Base-by-base conservation (phyloP, 176 grass and related monocot genomes). In the Aegilops sharonensis region DNA sequence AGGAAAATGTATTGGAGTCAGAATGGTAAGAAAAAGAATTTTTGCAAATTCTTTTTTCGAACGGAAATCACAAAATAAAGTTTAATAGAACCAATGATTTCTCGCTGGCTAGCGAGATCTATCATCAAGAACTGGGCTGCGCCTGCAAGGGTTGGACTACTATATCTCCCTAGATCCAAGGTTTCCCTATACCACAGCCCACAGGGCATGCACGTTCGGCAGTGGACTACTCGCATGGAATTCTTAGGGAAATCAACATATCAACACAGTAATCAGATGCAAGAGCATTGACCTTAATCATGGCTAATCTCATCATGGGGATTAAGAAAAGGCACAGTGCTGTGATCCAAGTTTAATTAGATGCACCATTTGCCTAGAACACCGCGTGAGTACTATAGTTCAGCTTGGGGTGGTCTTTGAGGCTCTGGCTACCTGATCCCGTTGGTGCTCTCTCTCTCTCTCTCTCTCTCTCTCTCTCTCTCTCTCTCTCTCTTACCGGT, bases 241-340 rank as follows among this genome's bases (percentile, higher is more conserved):
- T 80, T 84, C 59, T 87, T 80, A 62, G 29, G 30, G 68, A 52
- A 80, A 84, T 62, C 81, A 84, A 67, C 50, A 68, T 68, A 81
- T 31, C 29, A 24, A 63, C n/a, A 76, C 60, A 31, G 14, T 84
- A 81, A 85, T 84, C 50, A 91, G 81, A 81, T 48, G 31, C 76
- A 88, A 34, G 69, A 88, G 61, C 85, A 88, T 91, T 85, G 89
- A 91, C 89, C 81, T 81, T 84, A 91, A 88, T 88, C 85, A 81
- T 81, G 84, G 79, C 89, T 54, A 81, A 52, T 75, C 14, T 60
- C 54, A 24, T 68, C 54, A 24, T 68, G 25, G 30, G 79, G 14
- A 84, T 31, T 86, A 76, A 80, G 52, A 48, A 68, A 80, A 56
- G 21, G 67, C 61, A 21, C n/a, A 63, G 63, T 66, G 5, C 56